A percentile compares a stretch with the other conserved stretches of the same genome.
phyloP scores from a whole-genome alignment of 495 filamentous ascomycete genomes.

The Hypoxylon trugodes region DNA sequence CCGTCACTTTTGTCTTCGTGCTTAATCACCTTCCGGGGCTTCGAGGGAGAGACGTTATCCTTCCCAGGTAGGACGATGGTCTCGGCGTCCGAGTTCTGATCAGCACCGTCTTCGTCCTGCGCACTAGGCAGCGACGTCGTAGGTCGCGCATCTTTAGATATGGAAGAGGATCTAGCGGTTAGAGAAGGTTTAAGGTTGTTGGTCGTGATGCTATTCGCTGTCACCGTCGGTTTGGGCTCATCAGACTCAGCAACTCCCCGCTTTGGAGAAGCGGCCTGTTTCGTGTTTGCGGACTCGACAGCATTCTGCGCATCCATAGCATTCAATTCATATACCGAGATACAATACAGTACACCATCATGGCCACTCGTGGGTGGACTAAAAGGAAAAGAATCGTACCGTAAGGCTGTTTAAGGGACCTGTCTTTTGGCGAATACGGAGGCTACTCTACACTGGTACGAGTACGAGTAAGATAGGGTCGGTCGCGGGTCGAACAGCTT shows the following conservation, averaged over 20 bases:
- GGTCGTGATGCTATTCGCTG: constrained; percentile 35
- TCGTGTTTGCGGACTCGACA: constrained; percentile 64
- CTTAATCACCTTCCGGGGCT: constrained; percentile 73
- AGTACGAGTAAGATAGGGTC: constrained; percentile 29
- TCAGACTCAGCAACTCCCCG: constrained; percentile 54
- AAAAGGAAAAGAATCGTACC: constrained; percentile 28
- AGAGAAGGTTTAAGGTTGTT: constrained; percentile 32
- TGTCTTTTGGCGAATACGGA: constrained; percentile 24
- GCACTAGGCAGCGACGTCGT: constrained; percentile 27
- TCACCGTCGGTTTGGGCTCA: constrained; percentile 49
- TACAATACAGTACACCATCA: constrained; percentile 61
- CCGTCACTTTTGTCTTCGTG: constrained; percentile 71
- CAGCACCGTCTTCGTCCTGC: constrained; percentile 54
- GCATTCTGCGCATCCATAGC: constrained; percentile 68
- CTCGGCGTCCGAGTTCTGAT: constrained; percentile 80
- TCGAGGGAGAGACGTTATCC: constrained; percentile 72
- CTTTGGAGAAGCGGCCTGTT: constrained; percentile 60
- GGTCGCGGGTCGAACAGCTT: constrained; percentile 39
- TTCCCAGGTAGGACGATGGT: constrained; percentile 81
- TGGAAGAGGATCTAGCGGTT: constrained; percentile 22
- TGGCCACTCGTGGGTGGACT: constrained; percentile 55
- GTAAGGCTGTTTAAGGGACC: constrained; percentile 19
- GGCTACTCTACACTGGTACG: constrained; percentile 31
- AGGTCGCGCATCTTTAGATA: constrained; percentile 26
- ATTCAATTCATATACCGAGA: constrained; percentile 59